Evolutionary conservation across 1,139 yeast species (phyloP), one percentile per base, ranked within the genome.

Genomic region (Yamadazyma spencermartinsiae): DNA sequence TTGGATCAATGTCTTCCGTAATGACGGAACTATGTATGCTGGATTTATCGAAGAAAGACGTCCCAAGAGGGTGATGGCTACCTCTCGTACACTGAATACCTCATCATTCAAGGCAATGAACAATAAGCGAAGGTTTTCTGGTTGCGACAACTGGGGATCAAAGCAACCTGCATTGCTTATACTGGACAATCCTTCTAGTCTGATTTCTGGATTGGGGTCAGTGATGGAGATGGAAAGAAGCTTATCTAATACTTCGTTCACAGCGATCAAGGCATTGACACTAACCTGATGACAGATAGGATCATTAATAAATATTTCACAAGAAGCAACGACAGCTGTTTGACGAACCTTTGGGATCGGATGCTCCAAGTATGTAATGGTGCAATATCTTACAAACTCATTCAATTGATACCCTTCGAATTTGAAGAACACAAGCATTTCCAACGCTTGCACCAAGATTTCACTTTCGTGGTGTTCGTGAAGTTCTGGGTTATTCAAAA

Each of bases 61-160:
- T 2, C 98, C 98, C 42, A 92, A 79, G 7, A 90, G 76, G 34
- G 74, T 74, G 31, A 90, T 79, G 0, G 96, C 85, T n/a, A 80
- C 85, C 52, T 85, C 80, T 37, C 96, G 76, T 16, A 92, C 87
- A 10, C 79, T 79, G 56, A 92, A 94, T 1, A 79, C 79, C 58
- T 90, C 98, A 61, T 94, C 99, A 55, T 94, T 87, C 40, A 92
- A 68, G 0, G 96, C 94, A 71, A 90, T 86, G 54, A 92, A 87
- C 26, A 94, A 66, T 20, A 90, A 63, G 40, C 89, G 73, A 16
- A 90, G 94, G 55, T 89, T 90, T 46, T 86, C 95, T 0, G 96
- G 95, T 59, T 92, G 98, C 0, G 97, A 87, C 33, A 94, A 65
- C 52, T 92, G 98, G 0, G 96, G 88, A 54, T 92, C 97, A 54